These are phyloP conservation scores for Arthrobotrys sinensis DNA, from an alignment of 2,329 filamentous ascomycete species.

Conservation along the genomic window DNA sequence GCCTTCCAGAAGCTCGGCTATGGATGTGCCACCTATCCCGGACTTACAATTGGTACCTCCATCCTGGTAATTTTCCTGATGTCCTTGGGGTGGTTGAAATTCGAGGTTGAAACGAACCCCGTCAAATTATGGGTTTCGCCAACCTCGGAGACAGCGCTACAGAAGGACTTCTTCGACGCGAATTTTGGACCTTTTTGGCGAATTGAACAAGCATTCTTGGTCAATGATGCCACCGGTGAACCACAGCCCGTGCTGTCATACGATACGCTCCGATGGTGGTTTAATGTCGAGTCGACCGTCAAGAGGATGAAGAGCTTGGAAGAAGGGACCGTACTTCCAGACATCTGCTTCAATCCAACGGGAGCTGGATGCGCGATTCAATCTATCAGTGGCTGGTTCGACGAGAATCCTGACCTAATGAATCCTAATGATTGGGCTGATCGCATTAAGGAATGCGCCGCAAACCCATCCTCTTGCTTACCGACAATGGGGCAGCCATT, in stretches of 20 bases:
- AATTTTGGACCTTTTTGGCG: constrained; percentile 97
- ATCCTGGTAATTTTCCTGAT: constrained; percentile 82
- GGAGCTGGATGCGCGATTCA: constrained; percentile 92
- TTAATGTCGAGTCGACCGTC: constrained; percentile 86
- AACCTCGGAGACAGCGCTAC: constrained; percentile 87
- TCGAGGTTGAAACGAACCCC: constrained; percentile 90
- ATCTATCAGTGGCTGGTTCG: constrained; percentile 91
- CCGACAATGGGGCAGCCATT: constrained; percentile 92
- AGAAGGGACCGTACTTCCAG: constrained; percentile 79
- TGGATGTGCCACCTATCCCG: constrained; percentile 85
- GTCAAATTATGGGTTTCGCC: constrained; percentile 97
- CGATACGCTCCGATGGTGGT: constrained; percentile 93
- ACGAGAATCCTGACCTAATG: constrained; percentile 76
- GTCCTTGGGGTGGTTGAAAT: constrained; percentile 88
- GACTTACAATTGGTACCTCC: constrained; percentile 82
- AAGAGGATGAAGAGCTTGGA: constrained; percentile 79
- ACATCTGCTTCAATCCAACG: constrained; percentile 95
- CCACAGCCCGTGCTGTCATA: constrained; percentile 86
- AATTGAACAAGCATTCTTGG: constrained; percentile 91
- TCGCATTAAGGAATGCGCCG: constrained; percentile 80
- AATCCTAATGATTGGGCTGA: constrained; percentile 79
- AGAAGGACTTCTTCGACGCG: constrained; percentile 92
- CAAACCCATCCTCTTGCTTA: constrained; percentile 84
- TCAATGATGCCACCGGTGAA: constrained; percentile 83
- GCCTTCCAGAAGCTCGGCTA: constrained; percentile 86